phyloP scores from a whole-genome alignment of 1,284 basidiomycete genomes.

The Waitea zeae region DNA sequence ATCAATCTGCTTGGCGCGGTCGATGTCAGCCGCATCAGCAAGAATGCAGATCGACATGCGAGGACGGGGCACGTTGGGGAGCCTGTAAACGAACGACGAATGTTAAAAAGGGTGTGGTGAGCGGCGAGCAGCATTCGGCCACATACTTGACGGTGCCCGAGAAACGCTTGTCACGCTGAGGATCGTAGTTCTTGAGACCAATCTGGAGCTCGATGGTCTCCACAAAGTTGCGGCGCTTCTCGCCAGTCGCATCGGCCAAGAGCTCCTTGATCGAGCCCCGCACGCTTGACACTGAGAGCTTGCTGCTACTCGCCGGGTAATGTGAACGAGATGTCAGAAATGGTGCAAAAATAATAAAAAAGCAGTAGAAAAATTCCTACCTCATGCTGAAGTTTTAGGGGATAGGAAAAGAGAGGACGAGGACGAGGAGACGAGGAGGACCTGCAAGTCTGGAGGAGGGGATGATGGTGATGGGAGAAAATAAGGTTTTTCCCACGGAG shows the following conservation, averaged over 20 bases:
- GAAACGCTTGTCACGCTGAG: slow-evolving; percentile 92
- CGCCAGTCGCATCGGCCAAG: slow-evolving; percentile 58
- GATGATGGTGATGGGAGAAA: too few species aligned
- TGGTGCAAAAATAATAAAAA: too few species aligned
- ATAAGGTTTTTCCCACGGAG: too few species aligned
- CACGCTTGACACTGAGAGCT: slow-evolving; percentile 98
- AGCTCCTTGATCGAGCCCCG: slow-evolving; percentile 87
- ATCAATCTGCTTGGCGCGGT: slow-evolving; percentile 94
- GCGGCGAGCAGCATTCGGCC: background rate
- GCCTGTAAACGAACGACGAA: slow-evolving; percentile 25
- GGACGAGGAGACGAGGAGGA: too few species aligned
- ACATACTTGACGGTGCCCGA: slow-evolving; percentile 88
- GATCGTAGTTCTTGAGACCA: slow-evolving; percentile 97
- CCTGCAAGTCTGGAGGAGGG: too few species aligned
- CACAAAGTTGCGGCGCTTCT: slow-evolving; percentile 80
- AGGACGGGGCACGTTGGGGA: slow-evolving; percentile 93
- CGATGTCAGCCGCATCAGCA: slow-evolving; percentile 96
- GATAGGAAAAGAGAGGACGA: too few species aligned
- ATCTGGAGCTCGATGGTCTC: slow-evolving; percentile 95
- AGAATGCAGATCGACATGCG: slow-evolving; percentile 99
- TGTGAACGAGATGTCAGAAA: too few species aligned
- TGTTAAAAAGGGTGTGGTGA: background rate
- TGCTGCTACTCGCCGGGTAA: too few species aligned
- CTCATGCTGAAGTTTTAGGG: too few species aligned
- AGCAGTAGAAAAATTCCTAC: too few species aligned